Evolutionary conservation across 768 basidiomycete species (phyloP).

Genomic region (Fomitopsis pulvina): DNA sequence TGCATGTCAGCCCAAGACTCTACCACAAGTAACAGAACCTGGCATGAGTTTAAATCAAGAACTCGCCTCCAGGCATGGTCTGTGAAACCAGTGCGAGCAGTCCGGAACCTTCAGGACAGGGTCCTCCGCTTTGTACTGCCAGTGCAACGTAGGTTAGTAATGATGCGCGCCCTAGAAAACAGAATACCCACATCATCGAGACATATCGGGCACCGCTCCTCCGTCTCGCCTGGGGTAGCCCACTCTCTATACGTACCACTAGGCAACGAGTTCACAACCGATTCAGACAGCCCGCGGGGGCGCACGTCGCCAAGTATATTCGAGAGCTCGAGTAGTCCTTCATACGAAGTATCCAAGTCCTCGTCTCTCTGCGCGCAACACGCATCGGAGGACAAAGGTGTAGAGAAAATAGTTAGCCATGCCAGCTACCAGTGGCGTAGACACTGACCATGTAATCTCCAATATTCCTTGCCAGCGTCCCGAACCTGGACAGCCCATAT

Average conservation of each 20-base stretch:
- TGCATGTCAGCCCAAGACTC: not conserved
- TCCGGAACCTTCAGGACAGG: conserved; percentile 57
- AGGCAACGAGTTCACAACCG: conserved; percentile 54
- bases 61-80: conserved; percentile 66
- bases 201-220: conserved; percentile 77
- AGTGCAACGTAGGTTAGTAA: conserved; percentile 4
- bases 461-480: conserved; percentile 11
- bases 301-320: conserved; percentile 61
- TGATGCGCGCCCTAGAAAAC: conserved; percentile 7
- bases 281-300: conserved; percentile 55
- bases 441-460: conserved; percentile 50
- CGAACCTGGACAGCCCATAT: not conserved
- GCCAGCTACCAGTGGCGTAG: not conserved
- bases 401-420: not conserved
- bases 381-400: no score
- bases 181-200: conserved; percentile 64
- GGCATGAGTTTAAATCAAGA: not conserved
- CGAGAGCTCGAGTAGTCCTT: conserved; percentile 54
- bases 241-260: conserved; percentile 62
- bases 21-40: not conserved
- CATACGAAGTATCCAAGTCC: conserved; percentile 72
- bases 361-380: conserved; percentile 54
- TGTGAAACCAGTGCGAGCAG: conserved; percentile 79
- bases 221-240: conserved; percentile 51
- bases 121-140: conserved; percentile 60